Conservation (phyloP, 306 rosid species). For the Medicago ruthenica region DNA sequence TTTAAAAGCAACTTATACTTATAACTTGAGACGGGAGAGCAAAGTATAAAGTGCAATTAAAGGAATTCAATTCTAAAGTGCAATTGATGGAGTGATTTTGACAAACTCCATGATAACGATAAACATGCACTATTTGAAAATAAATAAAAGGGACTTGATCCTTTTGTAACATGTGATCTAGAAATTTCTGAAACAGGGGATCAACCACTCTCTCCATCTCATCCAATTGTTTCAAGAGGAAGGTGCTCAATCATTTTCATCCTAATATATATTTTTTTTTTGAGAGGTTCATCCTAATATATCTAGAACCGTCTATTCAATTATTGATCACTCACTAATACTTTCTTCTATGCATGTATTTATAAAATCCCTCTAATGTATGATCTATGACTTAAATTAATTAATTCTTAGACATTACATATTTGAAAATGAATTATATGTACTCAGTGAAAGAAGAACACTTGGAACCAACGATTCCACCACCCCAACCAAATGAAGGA, state of each 20-base stretch:
- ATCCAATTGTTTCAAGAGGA: constrained; percentile 42
- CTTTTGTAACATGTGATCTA: constrained; percentile 48
- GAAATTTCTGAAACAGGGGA: constrained; percentile 51
- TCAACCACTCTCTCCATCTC: constrained; percentile 19
- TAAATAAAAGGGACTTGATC: background rate
- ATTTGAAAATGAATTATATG: constrained; percentile 51
- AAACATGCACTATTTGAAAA: too few relatives aligned
- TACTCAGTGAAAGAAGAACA: constrained; percentile 63
- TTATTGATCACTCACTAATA: background rate
- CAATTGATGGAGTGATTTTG: too few relatives aligned
- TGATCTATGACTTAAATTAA: background rate
- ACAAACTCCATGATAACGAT: too few relatives aligned
- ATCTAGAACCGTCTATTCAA: constrained; percentile 56
- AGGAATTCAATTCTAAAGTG: too few relatives aligned
- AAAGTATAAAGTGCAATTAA: too few relatives aligned
- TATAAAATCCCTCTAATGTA: background rate
- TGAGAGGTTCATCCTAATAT: constrained; percentile 19
- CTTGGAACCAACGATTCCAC: constrained; percentile 44
- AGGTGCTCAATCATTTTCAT: constrained; percentile 10
- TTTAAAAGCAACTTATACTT: too few relatives aligned
- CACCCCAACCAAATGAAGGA: constrained; percentile 80
- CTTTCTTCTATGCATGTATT: constrained; percentile 15
- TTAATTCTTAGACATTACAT: background rate
- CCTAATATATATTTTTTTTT: too few relatives aligned
- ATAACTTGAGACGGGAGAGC: too few relatives aligned